phyloP scores from a whole-genome alignment of 2,329 filamentous ascomycete genomes.

The Emericellopsis atlantica region DNA sequence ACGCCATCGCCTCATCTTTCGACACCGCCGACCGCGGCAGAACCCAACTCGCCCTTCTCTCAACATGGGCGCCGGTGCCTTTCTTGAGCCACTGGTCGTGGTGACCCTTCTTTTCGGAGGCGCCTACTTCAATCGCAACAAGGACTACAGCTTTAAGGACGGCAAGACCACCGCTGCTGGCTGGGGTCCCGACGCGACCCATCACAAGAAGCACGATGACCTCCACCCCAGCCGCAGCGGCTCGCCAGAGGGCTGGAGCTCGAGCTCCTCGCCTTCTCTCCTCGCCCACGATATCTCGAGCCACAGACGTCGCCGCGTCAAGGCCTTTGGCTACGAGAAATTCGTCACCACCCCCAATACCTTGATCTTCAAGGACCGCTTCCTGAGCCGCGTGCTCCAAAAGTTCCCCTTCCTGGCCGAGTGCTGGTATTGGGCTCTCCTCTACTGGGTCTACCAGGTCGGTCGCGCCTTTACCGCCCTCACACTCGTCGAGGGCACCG shows the following conservation, averaged over 20 bases:
- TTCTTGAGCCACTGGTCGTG: constrained; percentile 27
- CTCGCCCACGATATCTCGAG: constrained; percentile 13
- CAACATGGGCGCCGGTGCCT: constrained; percentile 24
- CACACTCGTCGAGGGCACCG: constrained; percentile 54
- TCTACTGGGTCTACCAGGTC: constrained; percentile 71
- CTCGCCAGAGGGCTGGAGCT: constrained; percentile 5
- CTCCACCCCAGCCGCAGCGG: constrained; percentile 1
- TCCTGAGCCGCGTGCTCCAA: constrained; percentile 10
- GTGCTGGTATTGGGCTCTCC: constrained; percentile 65
- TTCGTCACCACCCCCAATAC: constrained; percentile 19
- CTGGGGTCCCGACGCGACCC: constrained; percentile 7
- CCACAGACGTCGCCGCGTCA: constrained; percentile 18
- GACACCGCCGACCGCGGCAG: not conserved
- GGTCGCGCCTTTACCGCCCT: constrained; percentile 60
- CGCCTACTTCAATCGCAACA: constrained; percentile 29
- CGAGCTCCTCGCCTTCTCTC: constrained; percentile 11
- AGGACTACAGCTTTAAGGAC: constrained; percentile 17
- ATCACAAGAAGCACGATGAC: constrained; percentile 17
- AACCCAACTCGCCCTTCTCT: not conserved
- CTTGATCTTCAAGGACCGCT: constrained; percentile 16
- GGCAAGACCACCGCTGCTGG: constrained; percentile 6
- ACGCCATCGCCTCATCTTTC: not conserved
- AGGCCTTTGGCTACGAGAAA: constrained; percentile 16
- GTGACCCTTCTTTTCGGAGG: constrained; percentile 29
- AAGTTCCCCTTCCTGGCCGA: constrained; percentile 59